Evolutionary conservation across 2,329 filamentous ascomycete genomes (phyloP).

Genomic region (Lachnellula hyalina): DNA sequence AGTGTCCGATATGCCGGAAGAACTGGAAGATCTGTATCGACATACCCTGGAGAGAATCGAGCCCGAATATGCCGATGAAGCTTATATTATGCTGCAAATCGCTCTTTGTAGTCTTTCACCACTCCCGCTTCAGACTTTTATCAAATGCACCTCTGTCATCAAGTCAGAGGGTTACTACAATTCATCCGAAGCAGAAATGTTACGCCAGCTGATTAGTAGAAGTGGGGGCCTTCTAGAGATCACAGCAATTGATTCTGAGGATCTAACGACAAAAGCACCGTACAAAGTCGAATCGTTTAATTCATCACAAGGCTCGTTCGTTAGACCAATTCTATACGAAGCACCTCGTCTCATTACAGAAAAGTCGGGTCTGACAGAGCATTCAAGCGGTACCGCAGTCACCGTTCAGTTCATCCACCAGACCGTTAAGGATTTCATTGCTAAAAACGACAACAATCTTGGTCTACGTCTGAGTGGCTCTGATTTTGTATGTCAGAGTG

Average conservation of each 20-base stretch:
- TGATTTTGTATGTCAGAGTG: too few species aligned
- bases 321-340: too few species aligned
- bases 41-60: conserved; percentile 13
- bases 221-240: conserved; percentile 12
- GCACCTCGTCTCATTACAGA: too few species aligned
- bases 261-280: background rate
- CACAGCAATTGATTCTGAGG: background rate
- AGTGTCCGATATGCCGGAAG: conserved; percentile 11
- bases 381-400: too few species aligned
- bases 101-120: conserved; percentile 9
- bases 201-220: conserved; percentile 3
- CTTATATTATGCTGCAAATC: conserved; percentile 21
- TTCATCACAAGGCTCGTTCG: too few species aligned
- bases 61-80: conserved; percentile 12
- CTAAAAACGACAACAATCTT: too few species aligned
- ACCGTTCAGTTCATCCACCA: conserved; percentile 12
- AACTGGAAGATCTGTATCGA: conserved; percentile 17
- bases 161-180: background rate
- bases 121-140: conserved; percentile 9
- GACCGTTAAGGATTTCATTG: conserved; percentile 12
- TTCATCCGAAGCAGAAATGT: background rate
- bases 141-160: background rate
- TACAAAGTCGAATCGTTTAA: too few species aligned
- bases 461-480: too few species aligned
- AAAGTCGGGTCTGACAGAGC: too few species aligned